phyloP scores from a whole-genome alignment of 208 protist species.

The Wallacemonas sp. region DNA sequence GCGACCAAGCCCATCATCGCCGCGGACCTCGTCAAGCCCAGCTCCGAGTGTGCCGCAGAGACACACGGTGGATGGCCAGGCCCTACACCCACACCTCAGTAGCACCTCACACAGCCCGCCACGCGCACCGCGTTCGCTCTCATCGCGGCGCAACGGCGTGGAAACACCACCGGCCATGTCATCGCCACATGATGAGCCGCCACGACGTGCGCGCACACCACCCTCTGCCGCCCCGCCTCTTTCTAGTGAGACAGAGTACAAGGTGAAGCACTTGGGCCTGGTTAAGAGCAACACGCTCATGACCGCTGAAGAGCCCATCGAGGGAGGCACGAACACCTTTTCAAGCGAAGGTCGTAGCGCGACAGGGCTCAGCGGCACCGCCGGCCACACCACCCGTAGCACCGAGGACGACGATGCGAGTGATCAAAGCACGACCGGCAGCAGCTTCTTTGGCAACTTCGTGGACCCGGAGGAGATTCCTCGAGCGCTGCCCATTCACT shows the following conservation, averaged over 20 bases:
- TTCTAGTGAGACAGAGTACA: conserved; percentile 4
- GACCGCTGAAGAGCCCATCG: not conserved
- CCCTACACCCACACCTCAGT: not conserved
- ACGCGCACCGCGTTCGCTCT: not conserved
- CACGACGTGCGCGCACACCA: not conserved
- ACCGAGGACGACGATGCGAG: not conserved
- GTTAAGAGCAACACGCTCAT: conserved; percentile 8
- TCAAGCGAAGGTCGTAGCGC: too few species aligned
- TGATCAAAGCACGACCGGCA: not conserved
- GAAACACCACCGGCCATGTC: conserved; percentile 7
- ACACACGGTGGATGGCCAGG: not conserved
- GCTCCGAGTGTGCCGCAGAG: too few species aligned
- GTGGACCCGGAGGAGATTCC: conserved; percentile 3
- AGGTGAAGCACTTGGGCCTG: conserved; percentile 2
- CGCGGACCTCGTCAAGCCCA: too few species aligned
- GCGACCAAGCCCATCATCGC: not conserved
- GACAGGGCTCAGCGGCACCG: not conserved
- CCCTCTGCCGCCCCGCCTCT: not conserved
- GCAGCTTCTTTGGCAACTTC: conserved; percentile 1
- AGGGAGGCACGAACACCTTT: not conserved
- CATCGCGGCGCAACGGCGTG: not conserved
- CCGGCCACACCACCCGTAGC: not conserved
- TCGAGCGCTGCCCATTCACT: conserved; percentile 21
- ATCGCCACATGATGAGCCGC: not conserved
- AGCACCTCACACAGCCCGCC: not conserved